A percentile compares a stretch with the other conserved stretches of the same genome.
These are phyloP conservation scores for Meyerozyma sp. DNA, from an alignment of 1,139 yeast species.

Conservation along the genomic window DNA sequence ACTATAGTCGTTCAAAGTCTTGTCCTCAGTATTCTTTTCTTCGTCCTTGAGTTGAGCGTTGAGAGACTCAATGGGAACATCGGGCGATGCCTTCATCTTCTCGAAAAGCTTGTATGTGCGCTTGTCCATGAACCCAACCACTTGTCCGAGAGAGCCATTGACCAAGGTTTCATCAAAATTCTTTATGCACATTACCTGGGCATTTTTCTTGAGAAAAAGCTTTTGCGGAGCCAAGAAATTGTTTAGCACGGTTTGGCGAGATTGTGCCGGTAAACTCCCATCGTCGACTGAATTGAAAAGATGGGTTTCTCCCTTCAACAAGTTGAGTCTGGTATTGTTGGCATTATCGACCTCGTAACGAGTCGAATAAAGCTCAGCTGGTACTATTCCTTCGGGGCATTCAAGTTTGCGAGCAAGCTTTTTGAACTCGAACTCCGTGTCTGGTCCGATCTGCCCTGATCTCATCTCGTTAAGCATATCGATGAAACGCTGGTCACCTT, in stretches of 20 bases:
- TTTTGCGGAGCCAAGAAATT: slow-evolving; percentile 68
- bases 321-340: slow-evolving; percentile 50
- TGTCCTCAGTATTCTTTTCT: slow-evolving; percentile 1
- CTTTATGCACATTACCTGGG: slow-evolving; percentile 95
- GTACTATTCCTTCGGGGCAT: slow-evolving; percentile 65
- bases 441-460: slow-evolving; percentile 56
- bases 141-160: slow-evolving; percentile 88
- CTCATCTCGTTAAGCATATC: slow-evolving; percentile 87
- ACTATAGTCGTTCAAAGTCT: neutral
- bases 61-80: slow-evolving; percentile 13
- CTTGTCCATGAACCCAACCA: slow-evolving; percentile 40
- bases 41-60: slow-evolving; percentile 3
- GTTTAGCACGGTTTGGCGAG: slow-evolving; percentile 42
- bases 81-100: slow-evolving; percentile 16
- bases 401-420: slow-evolving; percentile 51
- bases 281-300: slow-evolving; percentile 57
- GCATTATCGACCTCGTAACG: slow-evolving; percentile 81
- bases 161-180: slow-evolving; percentile 84
- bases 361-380: slow-evolving; percentile 85
- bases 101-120: slow-evolving; percentile 27
- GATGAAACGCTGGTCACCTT: slow-evolving; percentile 72
- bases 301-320: slow-evolving; percentile 44
- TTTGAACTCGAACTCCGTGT: slow-evolving; percentile 51
- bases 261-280: slow-evolving; percentile 48
- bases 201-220: slow-evolving; percentile 66